Conservation (phyloP, 176 grass and related monocot genomes). For the Musa acuminata region DNA sequence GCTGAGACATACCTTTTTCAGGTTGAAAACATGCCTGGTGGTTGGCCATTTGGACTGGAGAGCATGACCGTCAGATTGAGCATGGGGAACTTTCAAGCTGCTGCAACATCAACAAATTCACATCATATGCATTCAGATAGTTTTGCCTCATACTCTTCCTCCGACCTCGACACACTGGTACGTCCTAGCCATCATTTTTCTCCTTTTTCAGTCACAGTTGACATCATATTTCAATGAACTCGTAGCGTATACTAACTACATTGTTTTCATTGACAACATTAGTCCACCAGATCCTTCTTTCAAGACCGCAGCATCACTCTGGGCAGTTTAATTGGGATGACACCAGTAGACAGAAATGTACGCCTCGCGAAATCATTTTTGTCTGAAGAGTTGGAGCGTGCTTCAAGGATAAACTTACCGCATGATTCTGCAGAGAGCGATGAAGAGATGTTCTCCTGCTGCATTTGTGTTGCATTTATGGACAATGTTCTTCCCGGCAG, state of each 20-base stretch:
- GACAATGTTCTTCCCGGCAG: background rate
- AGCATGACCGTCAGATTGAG: conserved; percentile 5
- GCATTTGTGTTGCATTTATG: background rate
- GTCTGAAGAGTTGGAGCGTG: no score
- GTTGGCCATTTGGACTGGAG: conserved; percentile 4
- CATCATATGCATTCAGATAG: conserved; percentile 2
- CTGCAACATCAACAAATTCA: background rate
- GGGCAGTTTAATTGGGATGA: conserved; percentile 13
- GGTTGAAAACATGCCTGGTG: background rate
- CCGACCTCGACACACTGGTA: background rate
- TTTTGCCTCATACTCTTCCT: background rate
- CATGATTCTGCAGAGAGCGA: background rate
- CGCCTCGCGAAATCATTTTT: conserved; percentile 5
- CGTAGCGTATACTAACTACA: background rate
- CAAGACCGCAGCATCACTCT: conserved; percentile 6
- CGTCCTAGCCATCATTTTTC: background rate
- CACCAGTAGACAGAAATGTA: conserved; percentile 1
- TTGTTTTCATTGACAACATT: background rate
- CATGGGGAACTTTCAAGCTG: background rate
- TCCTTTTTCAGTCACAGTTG: background rate
- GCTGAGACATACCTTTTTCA: background rate
- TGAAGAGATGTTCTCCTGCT: background rate
- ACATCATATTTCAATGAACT: background rate
- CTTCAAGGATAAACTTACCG: background rate
- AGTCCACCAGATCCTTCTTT: conserved; percentile 16